Evolutionary conservation across 768 basidiomycete species (phyloP).

Genomic region (Leccinum subgranulosum): DNA sequence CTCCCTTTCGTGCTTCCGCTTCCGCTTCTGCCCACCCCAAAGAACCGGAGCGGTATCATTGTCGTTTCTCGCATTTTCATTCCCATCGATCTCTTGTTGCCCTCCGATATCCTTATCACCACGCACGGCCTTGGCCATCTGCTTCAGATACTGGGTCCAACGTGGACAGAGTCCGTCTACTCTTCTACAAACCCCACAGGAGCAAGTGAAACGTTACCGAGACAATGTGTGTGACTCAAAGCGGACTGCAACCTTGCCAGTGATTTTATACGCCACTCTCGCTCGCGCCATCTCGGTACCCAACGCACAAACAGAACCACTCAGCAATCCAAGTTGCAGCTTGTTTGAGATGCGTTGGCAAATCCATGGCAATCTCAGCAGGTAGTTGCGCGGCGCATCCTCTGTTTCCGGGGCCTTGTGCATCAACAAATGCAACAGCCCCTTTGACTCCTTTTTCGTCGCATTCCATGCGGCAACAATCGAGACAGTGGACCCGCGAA

Average conservation of each 20-base stretch:
- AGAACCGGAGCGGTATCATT: not conserved
- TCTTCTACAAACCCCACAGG: no score
- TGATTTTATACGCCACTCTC: no score
- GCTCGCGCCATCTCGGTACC: no score
- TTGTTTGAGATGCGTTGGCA: conserved; percentile 43
- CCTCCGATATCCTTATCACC: conserved; percentile 35
- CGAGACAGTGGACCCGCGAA: conserved; percentile 56
- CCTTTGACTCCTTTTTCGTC: conserved; percentile 21
- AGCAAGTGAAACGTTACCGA: no score
- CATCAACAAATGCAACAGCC: conserved; percentile 1
- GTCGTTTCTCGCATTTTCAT: not conserved
- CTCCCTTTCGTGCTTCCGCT: not conserved
- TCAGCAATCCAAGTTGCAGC: not conserved
- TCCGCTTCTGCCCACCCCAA: not conserved
- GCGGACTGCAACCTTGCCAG: no score
- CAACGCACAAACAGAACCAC: conserved; percentile 2
- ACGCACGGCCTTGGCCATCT: conserved; percentile 17
- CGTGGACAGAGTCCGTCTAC: no score
- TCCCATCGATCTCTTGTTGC: no score
- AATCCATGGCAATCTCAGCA: conserved; percentile 66
- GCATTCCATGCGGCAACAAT: conserved; percentile 49
- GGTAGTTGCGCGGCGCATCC: no score
- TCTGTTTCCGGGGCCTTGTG: no score
- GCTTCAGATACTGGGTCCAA: no score
- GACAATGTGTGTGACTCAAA: no score